phyloP scores from a whole-genome alignment of 192 early-diverging fungal genomes.

The Rhizoclosmatium globosum region DNA sequence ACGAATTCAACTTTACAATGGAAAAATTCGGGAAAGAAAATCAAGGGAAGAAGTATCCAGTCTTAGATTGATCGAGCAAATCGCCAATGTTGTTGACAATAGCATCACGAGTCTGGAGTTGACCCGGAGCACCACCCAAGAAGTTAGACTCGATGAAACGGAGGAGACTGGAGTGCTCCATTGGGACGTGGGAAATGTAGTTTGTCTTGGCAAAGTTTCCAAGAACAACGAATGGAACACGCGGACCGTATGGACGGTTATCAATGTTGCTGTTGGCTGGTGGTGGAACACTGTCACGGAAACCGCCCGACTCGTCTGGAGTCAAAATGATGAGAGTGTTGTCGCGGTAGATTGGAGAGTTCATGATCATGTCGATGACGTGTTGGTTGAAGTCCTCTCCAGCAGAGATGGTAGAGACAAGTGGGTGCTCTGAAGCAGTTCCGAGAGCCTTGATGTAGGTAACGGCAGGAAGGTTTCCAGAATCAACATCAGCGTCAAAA shows the following conservation, averaged over 20 bases:
- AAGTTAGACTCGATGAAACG: constrained; percentile 37
- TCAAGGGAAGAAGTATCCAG: background rate
- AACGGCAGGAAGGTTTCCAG: constrained; percentile 28
- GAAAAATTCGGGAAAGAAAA: too few relatives aligned
- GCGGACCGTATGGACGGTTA: constrained; percentile 10
- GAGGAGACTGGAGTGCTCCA: constrained; percentile 31
- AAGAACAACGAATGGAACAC: constrained; percentile 26
- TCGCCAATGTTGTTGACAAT: constrained; percentile 33
- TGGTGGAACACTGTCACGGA: constrained; percentile 23
- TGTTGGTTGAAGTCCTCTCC: constrained; percentile 28
- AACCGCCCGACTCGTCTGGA: constrained; percentile 30
- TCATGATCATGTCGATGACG: constrained; percentile 21
- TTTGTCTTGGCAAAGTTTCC: constrained; percentile 20
- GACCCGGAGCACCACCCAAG: constrained; percentile 34
- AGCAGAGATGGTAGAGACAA: constrained; percentile 25
- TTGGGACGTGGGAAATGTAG: constrained; percentile 40
- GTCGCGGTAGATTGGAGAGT: constrained; percentile 4
- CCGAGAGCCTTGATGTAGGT: constrained; percentile 25
- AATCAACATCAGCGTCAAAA: background rate
- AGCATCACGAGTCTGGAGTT: constrained; percentile 34
- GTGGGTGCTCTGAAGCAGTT: constrained; percentile 25
- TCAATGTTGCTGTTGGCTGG: constrained; percentile 19
- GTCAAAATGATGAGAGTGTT: constrained; percentile 31
- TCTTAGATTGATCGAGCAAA: constrained; percentile 11
- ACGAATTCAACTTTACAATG: too few relatives aligned